Conservation (phyloP, 768 basidiomycete genomes). For the Leccinum barrowsii region DNA sequence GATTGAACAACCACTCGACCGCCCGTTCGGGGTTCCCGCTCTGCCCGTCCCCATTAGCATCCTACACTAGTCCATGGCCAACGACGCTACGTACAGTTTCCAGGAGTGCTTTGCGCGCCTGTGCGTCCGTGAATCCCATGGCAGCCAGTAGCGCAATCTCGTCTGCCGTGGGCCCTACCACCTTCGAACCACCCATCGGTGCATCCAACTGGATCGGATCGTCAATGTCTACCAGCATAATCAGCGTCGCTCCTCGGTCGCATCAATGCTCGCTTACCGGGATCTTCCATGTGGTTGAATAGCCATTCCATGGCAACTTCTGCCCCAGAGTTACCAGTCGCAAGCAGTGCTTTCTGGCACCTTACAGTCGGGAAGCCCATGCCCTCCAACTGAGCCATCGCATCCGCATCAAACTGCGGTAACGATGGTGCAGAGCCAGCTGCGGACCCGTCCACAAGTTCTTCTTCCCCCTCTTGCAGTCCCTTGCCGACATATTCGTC, state of each 20-base stretch:
- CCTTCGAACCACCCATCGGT: constrained; percentile 16
- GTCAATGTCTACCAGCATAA: constrained; percentile 71
- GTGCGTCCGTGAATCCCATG: constrained; percentile 88
- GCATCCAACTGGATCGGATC: constrained; percentile 51
- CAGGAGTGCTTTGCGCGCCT: constrained; percentile 81
- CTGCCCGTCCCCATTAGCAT: constrained; percentile 34
- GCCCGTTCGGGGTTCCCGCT: constrained; percentile 77
- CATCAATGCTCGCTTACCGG: constrained; percentile 46
- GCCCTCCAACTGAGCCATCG: constrained; percentile 70
- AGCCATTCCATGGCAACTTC: constrained; percentile 96
- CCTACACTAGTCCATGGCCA: neutral
- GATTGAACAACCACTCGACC: constrained; percentile 94
- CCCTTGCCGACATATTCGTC: constrained; percentile 67
- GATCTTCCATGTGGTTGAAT: constrained; percentile 92
- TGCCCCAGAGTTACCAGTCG: constrained; percentile 72
- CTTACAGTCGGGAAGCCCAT: constrained; percentile 91
- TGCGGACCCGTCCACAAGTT: constrained; percentile 55
- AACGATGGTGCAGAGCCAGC: constrained; percentile 35
- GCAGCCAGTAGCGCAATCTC: constrained; percentile 73
- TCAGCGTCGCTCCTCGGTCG: neutral
- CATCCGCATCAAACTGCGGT: constrained; percentile 70
- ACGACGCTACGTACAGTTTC: constrained; percentile 63
- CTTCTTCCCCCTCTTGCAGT: constrained; percentile 62
- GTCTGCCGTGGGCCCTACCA: constrained; percentile 61
- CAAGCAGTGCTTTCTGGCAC: constrained; percentile 87